A percentile compares a stretch with the other conserved stretches of the same genome.
Conservation (phyloP, 2,329 filamentous ascomycete genomes). For the Byssoonygena ceratinophila region DNA sequence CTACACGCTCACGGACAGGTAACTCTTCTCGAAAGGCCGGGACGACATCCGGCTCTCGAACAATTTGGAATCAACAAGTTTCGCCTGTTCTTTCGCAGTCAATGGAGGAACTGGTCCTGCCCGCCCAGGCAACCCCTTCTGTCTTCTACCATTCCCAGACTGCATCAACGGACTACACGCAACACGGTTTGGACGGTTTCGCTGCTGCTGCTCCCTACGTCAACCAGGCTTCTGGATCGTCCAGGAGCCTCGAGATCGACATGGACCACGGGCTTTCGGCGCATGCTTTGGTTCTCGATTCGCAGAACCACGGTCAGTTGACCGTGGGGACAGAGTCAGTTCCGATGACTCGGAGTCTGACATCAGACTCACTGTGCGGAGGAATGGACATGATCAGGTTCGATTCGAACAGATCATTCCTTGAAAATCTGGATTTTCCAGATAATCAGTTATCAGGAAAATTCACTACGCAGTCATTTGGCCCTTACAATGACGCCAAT, state of each 20-base stretch:
- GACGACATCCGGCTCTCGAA: constrained; percentile 1
- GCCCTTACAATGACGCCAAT: constrained; percentile 23
- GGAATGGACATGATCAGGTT: constrained; percentile 38
- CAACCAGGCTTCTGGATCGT: constrained; percentile 5
- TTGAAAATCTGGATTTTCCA: constrained; percentile 19
- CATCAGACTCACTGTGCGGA: constrained; percentile 37
- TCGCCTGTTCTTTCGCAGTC: not conserved
- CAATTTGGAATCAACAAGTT: not conserved
- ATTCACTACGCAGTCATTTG: constrained; percentile 23
- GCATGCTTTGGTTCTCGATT: constrained; percentile 10
- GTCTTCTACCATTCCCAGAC: constrained; percentile 6
- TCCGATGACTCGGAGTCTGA: constrained; percentile 38
- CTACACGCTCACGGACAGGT: constrained; percentile 1
- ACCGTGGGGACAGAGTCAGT: constrained; percentile 16
- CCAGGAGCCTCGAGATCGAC: constrained; percentile 2
- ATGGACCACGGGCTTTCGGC: not conserved
- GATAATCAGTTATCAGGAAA: constrained; percentile 21
- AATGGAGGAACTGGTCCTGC: constrained; percentile 3
- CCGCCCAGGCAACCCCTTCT: not conserved
- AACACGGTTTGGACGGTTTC: constrained; percentile 20
- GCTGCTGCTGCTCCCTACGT: not conserved
- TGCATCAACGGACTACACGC: constrained; percentile 8
- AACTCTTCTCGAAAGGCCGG: constrained; percentile 6
- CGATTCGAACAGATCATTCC: constrained; percentile 30
- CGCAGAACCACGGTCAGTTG: constrained; percentile 9